These are phyloP conservation scores for Cladobotryum mycophilum DNA, from an alignment of 2,329 filamentous ascomycete genomes.

Conservation along the genomic window DNA sequence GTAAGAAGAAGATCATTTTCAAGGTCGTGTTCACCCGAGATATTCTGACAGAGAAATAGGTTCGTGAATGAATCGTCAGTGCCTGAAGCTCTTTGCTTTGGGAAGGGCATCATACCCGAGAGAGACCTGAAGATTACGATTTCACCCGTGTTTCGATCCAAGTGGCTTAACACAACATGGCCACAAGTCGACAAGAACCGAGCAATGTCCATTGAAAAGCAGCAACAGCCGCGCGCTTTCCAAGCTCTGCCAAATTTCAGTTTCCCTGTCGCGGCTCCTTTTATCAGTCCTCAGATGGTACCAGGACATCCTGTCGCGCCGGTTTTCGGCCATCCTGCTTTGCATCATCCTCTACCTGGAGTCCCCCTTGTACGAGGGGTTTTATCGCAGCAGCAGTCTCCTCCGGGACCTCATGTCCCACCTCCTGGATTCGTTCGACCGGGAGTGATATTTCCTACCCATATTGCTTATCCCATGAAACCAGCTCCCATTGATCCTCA, in stretches of 20 bases:
- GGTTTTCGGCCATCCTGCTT: neutral
- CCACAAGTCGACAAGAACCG: neutral
- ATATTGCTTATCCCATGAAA: neutral
- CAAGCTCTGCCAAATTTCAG: neutral
- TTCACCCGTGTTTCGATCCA: slow-evolving; percentile 24
- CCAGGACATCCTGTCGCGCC: neutral
- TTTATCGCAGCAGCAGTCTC: neutral
- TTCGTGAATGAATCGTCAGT: slow-evolving; percentile 23
- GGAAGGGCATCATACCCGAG: slow-evolving; percentile 19
- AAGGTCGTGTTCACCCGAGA: neutral
- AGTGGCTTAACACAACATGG: slow-evolving; percentile 21
- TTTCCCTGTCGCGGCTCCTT: neutral
- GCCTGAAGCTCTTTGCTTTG: slow-evolving; percentile 19
- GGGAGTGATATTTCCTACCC: neutral
- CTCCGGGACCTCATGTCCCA: neutral
- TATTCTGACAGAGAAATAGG: slow-evolving; percentile 12
- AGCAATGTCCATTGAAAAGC: slow-evolving; percentile 1
- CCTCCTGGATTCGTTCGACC: neutral
- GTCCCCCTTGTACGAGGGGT: neutral
- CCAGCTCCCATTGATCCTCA: neutral
- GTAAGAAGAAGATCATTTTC: slow-evolving; percentile 15
- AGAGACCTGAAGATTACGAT: slow-evolving; percentile 21
- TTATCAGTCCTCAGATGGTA: neutral
- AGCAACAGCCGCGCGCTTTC: neutral
- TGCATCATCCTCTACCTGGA: neutral